These are phyloP conservation scores for Pseudohalonectria lignicola DNA, from an alignment of 2,329 filamentous ascomycete species.

Conservation along the genomic window DNA sequence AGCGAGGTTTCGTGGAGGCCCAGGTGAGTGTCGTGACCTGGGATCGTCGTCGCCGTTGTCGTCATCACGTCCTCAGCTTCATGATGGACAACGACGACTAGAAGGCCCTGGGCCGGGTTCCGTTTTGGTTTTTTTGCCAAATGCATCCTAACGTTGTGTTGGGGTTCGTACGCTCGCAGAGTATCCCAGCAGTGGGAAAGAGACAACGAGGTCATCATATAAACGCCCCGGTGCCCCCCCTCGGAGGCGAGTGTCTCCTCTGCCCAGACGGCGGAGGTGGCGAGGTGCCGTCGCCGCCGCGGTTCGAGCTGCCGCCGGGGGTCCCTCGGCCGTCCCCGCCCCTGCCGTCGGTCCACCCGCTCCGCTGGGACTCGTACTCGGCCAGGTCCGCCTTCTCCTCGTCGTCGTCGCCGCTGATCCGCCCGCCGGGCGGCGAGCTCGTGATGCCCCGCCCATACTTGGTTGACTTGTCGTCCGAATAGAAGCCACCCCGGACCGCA, in stretches of 20 bases:
- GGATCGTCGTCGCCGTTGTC: too few species aligned
- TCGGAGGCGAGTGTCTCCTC: constrained; percentile 8
- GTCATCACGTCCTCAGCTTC: too few species aligned
- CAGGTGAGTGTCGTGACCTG: too few species aligned
- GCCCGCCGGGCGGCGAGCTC: constrained; percentile 18
- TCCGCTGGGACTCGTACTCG: constrained; percentile 15
- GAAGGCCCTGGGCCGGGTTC: too few species aligned
- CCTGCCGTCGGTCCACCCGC: constrained; percentile 14
- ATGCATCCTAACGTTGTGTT: too few species aligned
- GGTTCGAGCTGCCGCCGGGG: background rate
- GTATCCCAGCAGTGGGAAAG: too few species aligned
- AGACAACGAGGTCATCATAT: too few species aligned
- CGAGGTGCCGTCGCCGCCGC: too few species aligned
- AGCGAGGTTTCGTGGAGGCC: too few species aligned
- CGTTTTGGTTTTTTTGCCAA: too few species aligned
- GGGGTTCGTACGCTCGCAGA: too few species aligned
- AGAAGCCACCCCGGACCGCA: constrained; percentile 13
- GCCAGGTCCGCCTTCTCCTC: constrained; percentile 13
- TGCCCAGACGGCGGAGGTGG: constrained; percentile 7
- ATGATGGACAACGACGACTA: too few species aligned
- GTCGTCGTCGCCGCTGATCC: constrained; percentile 6
- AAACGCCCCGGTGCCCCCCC: constrained; percentile 12
- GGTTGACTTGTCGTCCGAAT: constrained; percentile 17
- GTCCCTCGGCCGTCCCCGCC: constrained; percentile 5
- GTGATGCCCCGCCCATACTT: constrained; percentile 33